Evolutionary conservation across 2,329 filamentous ascomycete genomes (phyloP).

Genomic region (Arthrinium phaeospermum): DNA sequence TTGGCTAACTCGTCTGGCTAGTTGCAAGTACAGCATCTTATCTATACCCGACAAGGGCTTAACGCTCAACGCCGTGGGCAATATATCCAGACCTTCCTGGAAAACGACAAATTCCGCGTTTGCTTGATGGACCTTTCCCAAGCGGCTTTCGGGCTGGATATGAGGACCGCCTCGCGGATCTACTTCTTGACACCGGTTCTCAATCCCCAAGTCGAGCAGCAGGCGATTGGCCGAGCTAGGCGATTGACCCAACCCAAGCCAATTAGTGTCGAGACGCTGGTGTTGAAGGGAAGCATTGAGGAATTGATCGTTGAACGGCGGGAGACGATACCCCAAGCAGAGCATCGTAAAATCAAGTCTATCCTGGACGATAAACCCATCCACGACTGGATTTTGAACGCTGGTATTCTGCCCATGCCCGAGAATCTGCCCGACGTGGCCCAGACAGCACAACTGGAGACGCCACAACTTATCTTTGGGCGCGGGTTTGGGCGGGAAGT

Average conservation of each 20-base stretch:
- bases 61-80: constrained; percentile 67
- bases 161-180: constrained; percentile 81
- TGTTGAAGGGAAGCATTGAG: constrained; percentile 81
- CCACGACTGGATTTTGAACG: constrained; percentile 64
- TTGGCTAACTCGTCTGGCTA: constrained; percentile 32
- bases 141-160: constrained; percentile 86
- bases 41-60: constrained; percentile 68
- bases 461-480: constrained; percentile 57
- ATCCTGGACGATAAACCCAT: constrained; percentile 64
- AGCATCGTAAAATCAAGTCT: constrained; percentile 60
- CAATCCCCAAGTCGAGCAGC: constrained; percentile 83
- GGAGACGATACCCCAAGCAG: constrained; percentile 74
- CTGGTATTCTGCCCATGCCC: constrained; percentile 47
- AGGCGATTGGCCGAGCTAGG: constrained; percentile 89
- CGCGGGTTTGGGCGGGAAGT: constrained; percentile 50
- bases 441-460: constrained; percentile 55
- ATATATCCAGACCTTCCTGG: constrained; percentile 81
- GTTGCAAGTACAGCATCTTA: constrained; percentile 66
- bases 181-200: constrained; percentile 91
- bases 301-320: constrained; percentile 80
- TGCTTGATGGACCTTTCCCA: constrained; percentile 91
- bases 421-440: constrained; percentile 34
- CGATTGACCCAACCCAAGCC: constrained; percentile 82
- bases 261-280: constrained; percentile 85
- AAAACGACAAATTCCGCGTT: constrained; percentile 70